phyloP scores from a whole-genome alignment of 139 green algal species.

The Haematococcus sp. region DNA sequence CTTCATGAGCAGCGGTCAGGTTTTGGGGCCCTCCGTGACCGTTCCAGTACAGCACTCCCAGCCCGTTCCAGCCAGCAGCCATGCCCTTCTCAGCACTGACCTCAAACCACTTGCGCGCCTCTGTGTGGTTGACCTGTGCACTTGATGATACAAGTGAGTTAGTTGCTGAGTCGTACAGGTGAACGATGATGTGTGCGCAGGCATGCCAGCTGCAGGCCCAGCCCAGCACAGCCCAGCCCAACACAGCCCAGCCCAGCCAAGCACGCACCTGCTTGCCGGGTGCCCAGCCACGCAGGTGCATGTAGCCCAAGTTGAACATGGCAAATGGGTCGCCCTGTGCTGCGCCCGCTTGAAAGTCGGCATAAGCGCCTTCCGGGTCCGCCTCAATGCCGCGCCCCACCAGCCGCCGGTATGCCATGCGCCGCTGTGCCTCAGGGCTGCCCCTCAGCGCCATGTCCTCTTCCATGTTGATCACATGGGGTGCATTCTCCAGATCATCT shows the following conservation, averaged over 20 bases:
- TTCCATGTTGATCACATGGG: slow-evolving; percentile 36
- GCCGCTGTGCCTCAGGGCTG: slow-evolving; percentile 35
- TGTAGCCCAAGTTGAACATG: slow-evolving; percentile 68
- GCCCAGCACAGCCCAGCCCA: not conserved
- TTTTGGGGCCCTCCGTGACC: slow-evolving; percentile 44
- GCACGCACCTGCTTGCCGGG: not conserved
- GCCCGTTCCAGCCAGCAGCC: slow-evolving; percentile 43
- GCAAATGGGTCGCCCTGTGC: slow-evolving; percentile 51
- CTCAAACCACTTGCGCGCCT: slow-evolving; percentile 40
- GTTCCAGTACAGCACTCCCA: slow-evolving; percentile 58
- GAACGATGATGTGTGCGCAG: too few species aligned
- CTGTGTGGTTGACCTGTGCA: slow-evolving; percentile 31
- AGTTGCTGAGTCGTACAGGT: too few species aligned
- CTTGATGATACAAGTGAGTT: too few species aligned
- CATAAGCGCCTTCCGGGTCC: slow-evolving; percentile 46
- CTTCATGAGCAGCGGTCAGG: slow-evolving; percentile 32
- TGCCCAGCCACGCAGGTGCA: slow-evolving; percentile 41
- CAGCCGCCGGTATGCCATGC: slow-evolving; percentile 59
- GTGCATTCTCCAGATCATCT: slow-evolving; percentile 32
- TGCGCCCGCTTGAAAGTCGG: slow-evolving; percentile 53
- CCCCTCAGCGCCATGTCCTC: slow-evolving; percentile 47
- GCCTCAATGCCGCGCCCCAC: slow-evolving; percentile 51
- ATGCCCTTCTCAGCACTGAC: slow-evolving; percentile 37
- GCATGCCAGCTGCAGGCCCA: slow-evolving; percentile 37
- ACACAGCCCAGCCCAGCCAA: not conserved